These are phyloP conservation scores for Boletellus deceptivus DNA, from an alignment of 1,284 basidiomycete genomes.

Conservation along the genomic window DNA sequence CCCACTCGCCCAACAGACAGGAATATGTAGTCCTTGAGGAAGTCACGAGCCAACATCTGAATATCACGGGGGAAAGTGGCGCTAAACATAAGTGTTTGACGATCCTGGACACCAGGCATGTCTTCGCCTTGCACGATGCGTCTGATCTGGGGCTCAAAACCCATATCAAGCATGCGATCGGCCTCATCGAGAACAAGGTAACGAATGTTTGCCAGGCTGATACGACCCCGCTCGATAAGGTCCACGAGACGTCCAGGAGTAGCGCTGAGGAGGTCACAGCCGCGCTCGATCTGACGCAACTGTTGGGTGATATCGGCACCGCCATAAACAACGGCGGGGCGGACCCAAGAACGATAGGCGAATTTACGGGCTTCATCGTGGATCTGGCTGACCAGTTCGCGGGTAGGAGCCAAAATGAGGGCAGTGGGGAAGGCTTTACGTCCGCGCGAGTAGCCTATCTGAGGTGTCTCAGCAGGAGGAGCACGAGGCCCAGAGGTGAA, in stretches of 20 bases:
- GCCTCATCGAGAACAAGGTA: slow-evolving; percentile 99
- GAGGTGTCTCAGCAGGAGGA: slow-evolving; percentile 55
- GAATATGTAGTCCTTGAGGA: slow-evolving; percentile 97
- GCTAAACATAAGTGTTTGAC: slow-evolving; percentile 99
- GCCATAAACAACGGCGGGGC: slow-evolving; percentile 98
- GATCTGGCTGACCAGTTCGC: slow-evolving; percentile 98
- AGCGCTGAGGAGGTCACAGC: slow-evolving; percentile 95
- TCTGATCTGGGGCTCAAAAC: slow-evolving; percentile 99
- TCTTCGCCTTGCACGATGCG: slow-evolving; percentile 98
- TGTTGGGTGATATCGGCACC: slow-evolving; percentile 98
- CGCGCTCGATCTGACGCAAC: slow-evolving; percentile 92
- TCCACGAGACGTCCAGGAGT: slow-evolving; percentile 99
- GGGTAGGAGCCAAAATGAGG: slow-evolving; percentile 95
- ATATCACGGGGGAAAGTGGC: slow-evolving; percentile 99
- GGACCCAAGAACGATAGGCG: slow-evolving; percentile 98
- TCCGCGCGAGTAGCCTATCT: slow-evolving; percentile 58
- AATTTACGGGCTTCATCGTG: slow-evolving; percentile 99
- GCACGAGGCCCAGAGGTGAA: slow-evolving; percentile 82
- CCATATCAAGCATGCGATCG: slow-evolving; percentile 99
- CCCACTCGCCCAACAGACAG: slow-evolving; percentile 98
- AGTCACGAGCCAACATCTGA: slow-evolving; percentile 94
- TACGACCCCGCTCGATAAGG: slow-evolving; percentile 96
- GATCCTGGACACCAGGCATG: slow-evolving; percentile 91
- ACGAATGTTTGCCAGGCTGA: slow-evolving; percentile 94
- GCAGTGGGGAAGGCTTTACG: slow-evolving; percentile 96